Percentiles rank a stretch among this genome's conserved stretches.
Conservation (phyloP, 1,284 basidiomycete genomes). For the Sphagnurus paluster region DNA sequence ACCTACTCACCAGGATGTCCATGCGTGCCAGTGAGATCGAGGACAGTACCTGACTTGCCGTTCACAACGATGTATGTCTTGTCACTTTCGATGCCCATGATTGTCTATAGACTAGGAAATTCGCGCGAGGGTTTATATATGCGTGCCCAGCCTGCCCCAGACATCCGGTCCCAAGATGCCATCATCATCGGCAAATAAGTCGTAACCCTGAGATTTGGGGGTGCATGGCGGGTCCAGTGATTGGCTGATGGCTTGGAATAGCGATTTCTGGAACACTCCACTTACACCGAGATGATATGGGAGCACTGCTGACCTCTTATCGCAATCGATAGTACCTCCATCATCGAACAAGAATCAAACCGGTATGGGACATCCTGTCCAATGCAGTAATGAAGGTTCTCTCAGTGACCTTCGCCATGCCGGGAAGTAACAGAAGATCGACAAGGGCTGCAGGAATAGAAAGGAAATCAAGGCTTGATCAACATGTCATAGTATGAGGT, state of each 20-base stretch:
- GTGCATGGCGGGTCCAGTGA: not conserved
- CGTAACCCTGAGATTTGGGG: no score
- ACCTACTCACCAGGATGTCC: conserved; percentile 19
- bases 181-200: not conserved
- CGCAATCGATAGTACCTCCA: conserved; percentile 11
- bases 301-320: conserved; percentile 8
- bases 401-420: not conserved
- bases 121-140: conserved; percentile 4
- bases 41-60: conserved; percentile 21
- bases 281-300: no score
- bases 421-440: not conserved
- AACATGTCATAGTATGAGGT: not conserved
- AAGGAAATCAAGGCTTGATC: not conserved
- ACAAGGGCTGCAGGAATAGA: no score
- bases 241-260: not conserved
- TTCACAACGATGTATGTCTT: conserved; percentile 25
- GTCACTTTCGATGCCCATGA: conserved; percentile 17
- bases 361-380: not conserved
- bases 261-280: not conserved
- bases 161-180: not conserved
- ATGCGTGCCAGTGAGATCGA: conserved; percentile 27
- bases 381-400: not conserved
- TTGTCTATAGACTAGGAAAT: not conserved
- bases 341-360: not conserved
- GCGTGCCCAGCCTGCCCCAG: not conserved